Evolutionary conservation across 306 rosid species (phyloP), one percentile per base, ranked within the genome.

Genomic region (Alnus glutinosa): DNA sequence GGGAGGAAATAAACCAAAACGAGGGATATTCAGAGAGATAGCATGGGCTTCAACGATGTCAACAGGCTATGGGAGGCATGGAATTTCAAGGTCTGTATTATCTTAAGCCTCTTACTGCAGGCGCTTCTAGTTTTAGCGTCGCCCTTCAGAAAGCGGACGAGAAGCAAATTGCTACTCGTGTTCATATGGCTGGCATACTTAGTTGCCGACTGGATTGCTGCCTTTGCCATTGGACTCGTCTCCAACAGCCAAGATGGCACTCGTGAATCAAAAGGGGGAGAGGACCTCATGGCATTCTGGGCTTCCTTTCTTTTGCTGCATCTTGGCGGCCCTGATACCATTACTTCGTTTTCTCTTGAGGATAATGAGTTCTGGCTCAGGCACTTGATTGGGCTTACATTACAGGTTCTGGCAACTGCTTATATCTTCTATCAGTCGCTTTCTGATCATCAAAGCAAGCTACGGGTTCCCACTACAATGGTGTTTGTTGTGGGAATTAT

Each of bases 291-390:
- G 9, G 80, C 86, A 6, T 61, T 83, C 63, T 83, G 83, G 86
- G 82, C 86, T 51, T 49, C 86, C 3, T 83, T 78, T 55, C 80
- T 83, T 34, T 55, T 83, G 9, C 23, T 83, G n/a, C 86, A 83
- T 70, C 83, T 83, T 55, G 86, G 86, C 5, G 80, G 86, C 39
- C 83, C 86, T 1, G 86, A 83, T 62, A 78, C 46, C 54, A 78
- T 75, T 55, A 83, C 86, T 28, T 83, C 86, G 0, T 83, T 78
- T 64, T 80, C 86, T 79, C 83, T 83, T 0, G 86, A 78, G 14
- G 86, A 83, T 42, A 83, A 83, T 42, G 77, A 78, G 75, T 79
- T 83, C 36, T 83, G 86, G 86, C 77, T 83, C 44, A 76, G 86
- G 54, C 77, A 83, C 74, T 64, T 75, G 54, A 2, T 69, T 1